Evolutionary conservation across 2,329 filamentous ascomycete species (phyloP), one percentile per base, ranked within the genome.

Genomic region (Cercospora nicotianae): DNA sequence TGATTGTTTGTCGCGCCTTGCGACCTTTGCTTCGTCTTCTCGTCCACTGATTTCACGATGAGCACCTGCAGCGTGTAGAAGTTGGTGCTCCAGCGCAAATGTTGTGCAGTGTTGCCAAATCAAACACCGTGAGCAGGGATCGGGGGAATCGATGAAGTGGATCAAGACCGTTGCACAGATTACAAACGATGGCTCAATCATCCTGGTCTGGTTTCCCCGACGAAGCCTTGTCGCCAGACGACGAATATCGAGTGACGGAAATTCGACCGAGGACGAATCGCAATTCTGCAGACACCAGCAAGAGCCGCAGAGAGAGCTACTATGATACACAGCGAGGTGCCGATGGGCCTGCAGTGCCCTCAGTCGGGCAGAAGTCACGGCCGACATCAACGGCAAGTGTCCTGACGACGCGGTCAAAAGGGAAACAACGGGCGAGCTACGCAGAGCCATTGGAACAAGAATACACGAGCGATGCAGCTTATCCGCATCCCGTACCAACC

Each of bases 321-420:
- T 75, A 72, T 59, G 73, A 72, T 31, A 45, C 16, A 23, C 66
- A 70, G 16, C 75, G 73, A 36, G 71, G 75, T 39, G 68, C 60
- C 3, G 69, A 66, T 45, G 20, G 53, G n/a, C 26, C 55, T 55
- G 45, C 60, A 42, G 3, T 55, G 57, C 48, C 31, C 18, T 6
- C 33, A 18, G 23, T 45, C 12, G 62, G 57, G 33, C 63, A 58
- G 8, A 39, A 60, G 30, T 69, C 69, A 36, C 67, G 72, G n/a
- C 72, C 72, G 13, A 66, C 66, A 13, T 72, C 71, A 2, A 62
- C 60, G 16, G 68, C 67, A 2, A 70, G 68, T 20, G 70, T 68
- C 16, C 60, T 68, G 10, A 70, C 63, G 26, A 60, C 58, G 20
- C 55, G 36, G 13, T 68, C 63, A 9, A 68, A 63, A 30, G 68